phyloP scores from a whole-genome alignment of 2,329 filamentous ascomycete species.

The Aspergillus bombycis region DNA sequence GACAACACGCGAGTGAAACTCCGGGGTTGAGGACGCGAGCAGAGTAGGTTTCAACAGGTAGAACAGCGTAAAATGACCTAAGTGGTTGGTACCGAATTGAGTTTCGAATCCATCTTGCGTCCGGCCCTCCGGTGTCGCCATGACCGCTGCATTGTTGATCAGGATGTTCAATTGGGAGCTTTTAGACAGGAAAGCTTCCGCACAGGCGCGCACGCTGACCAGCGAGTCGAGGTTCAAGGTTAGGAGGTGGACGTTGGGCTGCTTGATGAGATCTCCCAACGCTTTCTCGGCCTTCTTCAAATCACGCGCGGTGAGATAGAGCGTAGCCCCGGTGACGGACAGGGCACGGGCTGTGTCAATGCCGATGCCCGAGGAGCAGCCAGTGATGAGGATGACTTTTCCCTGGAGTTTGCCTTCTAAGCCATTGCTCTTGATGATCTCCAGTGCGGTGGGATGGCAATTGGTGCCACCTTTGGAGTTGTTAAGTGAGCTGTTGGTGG shows the following conservation, averaged over 20 bases:
- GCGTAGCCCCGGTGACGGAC: conserved; percentile 35
- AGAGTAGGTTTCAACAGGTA: conserved; percentile 47
- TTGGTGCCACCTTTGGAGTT: conserved; percentile 15
- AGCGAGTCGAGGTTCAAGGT: conserved; percentile 14
- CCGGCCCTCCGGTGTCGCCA: conserved; percentile 37
- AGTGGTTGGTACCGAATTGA: conserved; percentile 58
- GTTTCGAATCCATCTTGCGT: conserved; percentile 49
- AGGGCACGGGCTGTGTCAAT: conserved; percentile 51
- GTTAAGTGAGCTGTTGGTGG: not conserved
- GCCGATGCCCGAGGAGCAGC: conserved; percentile 43
- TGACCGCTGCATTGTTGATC: conserved; percentile 52
- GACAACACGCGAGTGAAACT: conserved; percentile 53
- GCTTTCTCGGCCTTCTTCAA: conserved; percentile 36
- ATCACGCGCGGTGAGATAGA: conserved; percentile 43
- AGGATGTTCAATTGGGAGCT: conserved; percentile 29
- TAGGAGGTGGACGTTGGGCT: conserved; percentile 24
- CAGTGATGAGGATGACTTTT: conserved; percentile 22
- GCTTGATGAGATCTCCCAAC: conserved; percentile 23
- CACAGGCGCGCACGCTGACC: conserved; percentile 8
- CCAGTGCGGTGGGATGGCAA: conserved; percentile 37
- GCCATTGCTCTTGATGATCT: conserved; percentile 32
- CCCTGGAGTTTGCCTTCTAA: conserved; percentile 21
- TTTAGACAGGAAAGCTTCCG: conserved; percentile 12
- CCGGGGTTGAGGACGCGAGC: conserved; percentile 30
- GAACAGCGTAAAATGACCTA: conserved; percentile 58